Evolutionary conservation across 768 basidiomycete genomes (phyloP), one percentile per base, ranked within the genome.

Genomic region (Rhodotorula kratochvilovae): DNA sequence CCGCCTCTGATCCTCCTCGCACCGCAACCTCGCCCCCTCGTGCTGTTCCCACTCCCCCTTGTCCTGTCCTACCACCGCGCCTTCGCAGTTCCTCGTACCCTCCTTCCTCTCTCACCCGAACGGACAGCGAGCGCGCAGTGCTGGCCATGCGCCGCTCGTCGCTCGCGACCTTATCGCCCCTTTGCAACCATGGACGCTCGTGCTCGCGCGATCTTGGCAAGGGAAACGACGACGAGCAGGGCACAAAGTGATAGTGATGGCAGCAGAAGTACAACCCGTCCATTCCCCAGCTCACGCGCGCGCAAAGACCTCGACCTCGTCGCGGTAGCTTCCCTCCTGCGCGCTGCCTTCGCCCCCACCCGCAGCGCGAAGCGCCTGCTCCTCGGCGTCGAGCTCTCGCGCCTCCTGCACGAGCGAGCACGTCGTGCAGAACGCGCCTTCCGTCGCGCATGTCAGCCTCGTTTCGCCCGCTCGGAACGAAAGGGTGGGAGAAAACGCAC

Each of bases 391-490:
- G 51, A 75, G 59, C 61, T 75, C 73, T 39, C 73, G 66, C 21
- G 46, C 45, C 46, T 75, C 73, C 35, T 75, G 73, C 7, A 75
- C 70, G 61, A 71, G 70, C 19, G 67, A 60, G 63, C 73, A 75
- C 7, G 73, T 31, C 0, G 54, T 13, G 51, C 70, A 75, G 57
- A 75, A 68, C 0, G 70, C 67, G 31, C 53, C 69, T 70, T 43
- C 2, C 45, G 23, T 50, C 48, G 48, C 5, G 1, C 27, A 3
- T 11, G 25, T 11, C 25, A 23, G 12, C 3, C 48, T 50, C 11
- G 5, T 25, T 4, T 8, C 46, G 46, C 23, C 23, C 46, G 7
- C 21, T 8, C 4, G 3, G 19, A 25, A 50, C 23, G 25, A 27
- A 2, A 27, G 15, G 35, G 27, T 11, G 46, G n/a, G n/a, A 23